Base-by-base conservation (phyloP, 805 yeast genomes). In the Huiozyma naganishii region DNA sequence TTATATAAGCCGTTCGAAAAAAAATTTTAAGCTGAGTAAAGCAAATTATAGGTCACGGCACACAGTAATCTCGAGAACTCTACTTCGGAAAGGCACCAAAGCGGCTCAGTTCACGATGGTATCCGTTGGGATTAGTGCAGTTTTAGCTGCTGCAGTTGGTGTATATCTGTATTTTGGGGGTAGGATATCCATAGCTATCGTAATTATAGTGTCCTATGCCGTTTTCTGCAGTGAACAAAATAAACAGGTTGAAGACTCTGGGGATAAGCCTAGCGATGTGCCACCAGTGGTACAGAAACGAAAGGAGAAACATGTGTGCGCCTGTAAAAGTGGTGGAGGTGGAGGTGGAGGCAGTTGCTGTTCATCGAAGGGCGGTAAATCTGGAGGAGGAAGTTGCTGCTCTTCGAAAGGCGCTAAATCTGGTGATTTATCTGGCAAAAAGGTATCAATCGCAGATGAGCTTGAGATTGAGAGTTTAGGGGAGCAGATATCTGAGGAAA, bases 111-210 rank as follows among this genome's bases (percentile, higher is more conserved):
- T 17, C 23, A 17, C 23, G 12, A 41, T 41, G 40, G 44, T 27
- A 8, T 30, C 27, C n/a, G n/a, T 28, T 30, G 29, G 9, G 6
- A 7, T 36, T 27, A 32, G 40, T 17, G 36, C 32, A 8, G 3
- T 10, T 5, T 33, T 41, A 11, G 37, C 33, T n/a, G 40, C 13
- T 32, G 27, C 11, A 13, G 27, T 41, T 7, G n/a, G 17, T 27
- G 7, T 27, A 10, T 41, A 41, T 11, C 12, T 41, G n/a, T 41
- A 37, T 27, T 50, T 59, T 36, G 68, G 69, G 27, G 74, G 74
- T 27, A 59, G 72, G 48, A 10, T 57, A 3, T 54, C 70, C 12
- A 43, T 68, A 8, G 58, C 63, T 1, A 39, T 67, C 5, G 59
- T 66, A 1, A 37, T 56, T 1, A 49, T 57, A 6, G 43, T 61